A percentile compares a stretch with the other conserved stretches of the same genome.
phyloP scores from a whole-genome alignment of 2,329 filamentous ascomycete species.

The Volutella citrinella region DNA sequence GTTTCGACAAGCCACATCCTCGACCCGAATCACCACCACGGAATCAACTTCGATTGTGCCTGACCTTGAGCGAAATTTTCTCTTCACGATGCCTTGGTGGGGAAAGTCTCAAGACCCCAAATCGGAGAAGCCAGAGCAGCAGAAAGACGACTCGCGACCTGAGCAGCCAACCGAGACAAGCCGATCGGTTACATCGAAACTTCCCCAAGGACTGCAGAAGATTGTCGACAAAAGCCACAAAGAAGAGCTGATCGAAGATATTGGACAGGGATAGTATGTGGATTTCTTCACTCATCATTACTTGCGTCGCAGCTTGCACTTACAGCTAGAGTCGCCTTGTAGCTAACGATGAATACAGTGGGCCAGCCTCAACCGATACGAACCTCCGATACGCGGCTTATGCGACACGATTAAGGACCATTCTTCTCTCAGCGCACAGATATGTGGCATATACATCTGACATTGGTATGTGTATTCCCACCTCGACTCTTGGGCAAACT shows the following conservation, averaged over 20 bases:
- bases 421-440: conserved; percentile 85
- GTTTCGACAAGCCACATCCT: conserved; percentile 9
- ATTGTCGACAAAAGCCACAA: conserved; percentile 57
- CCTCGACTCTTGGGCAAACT: too few relatives aligned
- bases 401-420: conserved; percentile 77
- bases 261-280: conserved; percentile 76
- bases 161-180: conserved; percentile 39
- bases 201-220: conserved; percentile 54
- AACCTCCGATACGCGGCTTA: conserved; percentile 91
- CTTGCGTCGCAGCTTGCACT: too few relatives aligned
- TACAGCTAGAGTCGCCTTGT: too few relatives aligned
- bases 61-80: too few relatives aligned
- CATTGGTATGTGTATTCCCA: too few relatives aligned
- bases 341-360: too few relatives aligned
- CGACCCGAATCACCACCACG: not conserved
- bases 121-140: conserved; percentile 30
- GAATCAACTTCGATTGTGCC: not conserved
- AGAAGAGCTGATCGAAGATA: conserved; percentile 73
- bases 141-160: conserved; percentile 19
- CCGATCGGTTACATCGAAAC: conserved; percentile 48
- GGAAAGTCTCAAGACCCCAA: conserved; percentile 35
- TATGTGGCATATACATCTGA: conserved; percentile 98
- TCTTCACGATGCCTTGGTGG: conserved; percentile 40
- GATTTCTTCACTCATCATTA: conserved; percentile 5
- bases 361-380: conserved; percentile 76